Conservation (phyloP, 148 eudicot genomes). For the Cornus kousa region DNA sequence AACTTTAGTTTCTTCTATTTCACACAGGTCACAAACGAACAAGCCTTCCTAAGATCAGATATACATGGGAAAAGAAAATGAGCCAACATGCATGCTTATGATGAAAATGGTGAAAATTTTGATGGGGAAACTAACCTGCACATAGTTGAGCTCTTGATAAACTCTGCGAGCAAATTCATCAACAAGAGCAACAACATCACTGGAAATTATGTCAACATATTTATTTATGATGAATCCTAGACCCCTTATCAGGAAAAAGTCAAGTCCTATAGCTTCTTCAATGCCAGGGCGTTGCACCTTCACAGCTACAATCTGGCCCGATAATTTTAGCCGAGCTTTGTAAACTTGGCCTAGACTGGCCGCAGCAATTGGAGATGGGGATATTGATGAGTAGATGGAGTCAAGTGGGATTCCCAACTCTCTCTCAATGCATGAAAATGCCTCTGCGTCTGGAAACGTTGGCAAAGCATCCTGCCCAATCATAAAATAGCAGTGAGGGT, state of each 20-base stretch:
- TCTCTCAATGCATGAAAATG: conserved; percentile 84
- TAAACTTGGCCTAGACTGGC: conserved; percentile 99
- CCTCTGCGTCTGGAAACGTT: conserved; percentile 90
- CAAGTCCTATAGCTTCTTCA: conserved; percentile 94
- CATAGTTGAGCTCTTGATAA: conserved; percentile 97
- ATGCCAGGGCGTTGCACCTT: conserved; percentile 99
- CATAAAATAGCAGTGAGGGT: conserved; percentile 17
- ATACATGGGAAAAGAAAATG: background rate
- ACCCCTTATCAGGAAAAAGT: conserved; percentile 92
- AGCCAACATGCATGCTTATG: background rate
- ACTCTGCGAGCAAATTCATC: conserved; percentile 98
- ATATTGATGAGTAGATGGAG: conserved; percentile 73
- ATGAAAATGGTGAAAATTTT: background rate
- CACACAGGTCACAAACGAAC: background rate
- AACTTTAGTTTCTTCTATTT: conserved; percentile 1
- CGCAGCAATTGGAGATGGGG: conserved; percentile 92
- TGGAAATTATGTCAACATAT: conserved; percentile 76
- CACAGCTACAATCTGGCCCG: conserved; percentile 93
- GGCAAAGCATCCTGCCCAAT: conserved; percentile 90
- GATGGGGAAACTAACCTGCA: conserved; percentile 62
- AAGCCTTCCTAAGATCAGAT: background rate
- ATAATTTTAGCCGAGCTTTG: conserved; percentile 83
- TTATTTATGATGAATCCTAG: conserved; percentile 75
- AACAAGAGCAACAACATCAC: conserved; percentile 93
- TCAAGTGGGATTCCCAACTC: conserved; percentile 85